phyloP scores from a whole-genome alignment of 441 rosid species.

The Adansonia rubrostipa region DNA sequence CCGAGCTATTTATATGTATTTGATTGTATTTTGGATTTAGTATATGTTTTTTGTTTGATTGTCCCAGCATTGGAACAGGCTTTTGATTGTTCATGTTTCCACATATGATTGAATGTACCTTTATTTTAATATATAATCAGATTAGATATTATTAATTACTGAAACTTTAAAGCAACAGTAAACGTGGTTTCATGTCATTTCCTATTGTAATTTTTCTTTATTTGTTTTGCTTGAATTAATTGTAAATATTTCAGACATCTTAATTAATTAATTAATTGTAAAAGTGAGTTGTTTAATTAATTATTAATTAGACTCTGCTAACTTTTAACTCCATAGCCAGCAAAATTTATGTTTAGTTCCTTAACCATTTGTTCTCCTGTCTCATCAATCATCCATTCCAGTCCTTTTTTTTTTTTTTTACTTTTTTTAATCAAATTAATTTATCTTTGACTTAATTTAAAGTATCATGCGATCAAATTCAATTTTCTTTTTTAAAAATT shows the following conservation, averaged over 20 bases:
- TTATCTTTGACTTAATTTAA: background rate
- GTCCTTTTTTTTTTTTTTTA: background rate
- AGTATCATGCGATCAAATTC: background rate
- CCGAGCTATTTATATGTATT: conserved; percentile 20
- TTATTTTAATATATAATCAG: background rate
- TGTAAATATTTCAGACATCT: conserved; percentile 12
- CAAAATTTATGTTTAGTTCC: background rate
- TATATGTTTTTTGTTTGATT: conserved; percentile 29
- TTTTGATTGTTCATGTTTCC: conserved; percentile 21
- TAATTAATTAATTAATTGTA: background rate
- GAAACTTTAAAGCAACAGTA: background rate
- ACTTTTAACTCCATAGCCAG: background rate
- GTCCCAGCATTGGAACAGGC: conserved; percentile 16
- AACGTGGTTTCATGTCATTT: background rate
- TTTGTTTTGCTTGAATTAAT: conserved; percentile 11
- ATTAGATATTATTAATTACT: background rate
- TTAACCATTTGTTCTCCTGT: background rate
- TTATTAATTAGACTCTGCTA: too few relatives aligned
- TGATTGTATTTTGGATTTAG: conserved; percentile 27
- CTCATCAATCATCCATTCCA: background rate
- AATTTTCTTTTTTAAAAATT: too few relatives aligned
- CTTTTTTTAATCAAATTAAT: background rate
- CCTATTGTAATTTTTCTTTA: background rate
- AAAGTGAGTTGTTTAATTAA: too few relatives aligned
- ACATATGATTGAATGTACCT: background rate